These are phyloP conservation scores for Chiua virens DNA, from an alignment of 768 basidiomycete genomes.

Conservation along the genomic window DNA sequence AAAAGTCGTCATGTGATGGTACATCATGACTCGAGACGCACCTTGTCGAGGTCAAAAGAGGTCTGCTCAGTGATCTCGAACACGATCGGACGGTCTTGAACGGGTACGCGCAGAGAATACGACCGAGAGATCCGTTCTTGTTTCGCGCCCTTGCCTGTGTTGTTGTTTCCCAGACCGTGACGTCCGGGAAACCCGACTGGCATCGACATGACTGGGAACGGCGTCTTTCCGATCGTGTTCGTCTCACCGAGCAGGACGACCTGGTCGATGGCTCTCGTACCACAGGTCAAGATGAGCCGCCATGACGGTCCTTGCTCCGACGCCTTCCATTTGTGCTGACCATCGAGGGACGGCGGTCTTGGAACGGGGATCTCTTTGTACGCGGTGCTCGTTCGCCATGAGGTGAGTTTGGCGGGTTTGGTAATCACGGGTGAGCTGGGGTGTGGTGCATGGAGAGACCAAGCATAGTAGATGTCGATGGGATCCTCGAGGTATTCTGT, in stretches of 20 bases:
- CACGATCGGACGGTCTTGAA: conserved; percentile 2
- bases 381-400: conserved; percentile 62
- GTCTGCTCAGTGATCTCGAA: conserved; percentile 75
- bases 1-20: too few species aligned
- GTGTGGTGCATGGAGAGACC: conserved; percentile 41
- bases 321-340: background rate
- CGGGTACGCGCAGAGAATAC: conserved; percentile 8
- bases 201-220: conserved; percentile 69
- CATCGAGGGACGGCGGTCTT: conserved; percentile 46
- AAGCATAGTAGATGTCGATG: conserved; percentile 70
- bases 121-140: conserved; percentile 62
- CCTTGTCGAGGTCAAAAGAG: conserved; percentile 93
- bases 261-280: conserved; percentile 26
- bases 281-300: conserved; percentile 59
- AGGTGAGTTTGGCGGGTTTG: conserved; percentile 64
- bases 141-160: conserved; percentile 38
- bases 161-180: conserved; percentile 2
- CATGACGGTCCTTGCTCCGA: conserved; percentile 53
- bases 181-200: conserved; percentile 51
- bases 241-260: conserved; percentile 44
- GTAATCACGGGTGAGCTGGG: conserved; percentile 31
- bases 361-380: conserved; percentile 78
- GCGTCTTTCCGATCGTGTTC: conserved; percentile 38
- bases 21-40: conserved; percentile 29
- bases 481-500: conserved; percentile 64